Evolutionary conservation across 148 eudicot genomes (phyloP).

Genomic region (Salicornia ramosissima): DNA sequence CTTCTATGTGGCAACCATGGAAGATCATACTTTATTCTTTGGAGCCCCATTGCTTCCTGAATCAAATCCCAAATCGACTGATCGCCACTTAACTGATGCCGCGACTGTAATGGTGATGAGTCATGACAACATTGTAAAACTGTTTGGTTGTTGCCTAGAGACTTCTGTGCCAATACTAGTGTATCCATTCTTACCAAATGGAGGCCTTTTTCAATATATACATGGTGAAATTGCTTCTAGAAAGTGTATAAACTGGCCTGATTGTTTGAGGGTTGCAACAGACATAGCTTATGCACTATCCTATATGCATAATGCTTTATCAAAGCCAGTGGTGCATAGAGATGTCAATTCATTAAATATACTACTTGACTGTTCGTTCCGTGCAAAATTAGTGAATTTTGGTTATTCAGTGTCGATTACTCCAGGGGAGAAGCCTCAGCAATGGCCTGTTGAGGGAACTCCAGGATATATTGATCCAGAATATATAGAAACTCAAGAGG

Average conservation of each 20-base stretch:
- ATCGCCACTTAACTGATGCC: conserved; percentile 21
- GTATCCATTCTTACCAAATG: conserved; percentile 16
- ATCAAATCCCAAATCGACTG: background rate
- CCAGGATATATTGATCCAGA: conserved; percentile 25
- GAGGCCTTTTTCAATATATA: conserved; percentile 16
- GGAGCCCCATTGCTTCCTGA: background rate
- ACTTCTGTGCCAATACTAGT: conserved; percentile 24
- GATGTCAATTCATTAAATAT: conserved; percentile 25
- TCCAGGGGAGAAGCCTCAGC: conserved; percentile 12
- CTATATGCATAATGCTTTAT: conserved; percentile 31
- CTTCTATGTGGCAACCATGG: conserved; percentile 22
- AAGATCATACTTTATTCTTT: conserved; percentile 21
- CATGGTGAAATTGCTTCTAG: conserved; percentile 17
- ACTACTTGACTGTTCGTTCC: conserved; percentile 18
- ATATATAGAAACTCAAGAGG: conserved; percentile 19
- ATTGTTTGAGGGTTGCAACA: conserved; percentile 23
- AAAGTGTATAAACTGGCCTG: conserved; percentile 17
- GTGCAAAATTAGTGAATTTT: conserved; percentile 22
- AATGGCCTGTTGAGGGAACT: conserved; percentile 19
- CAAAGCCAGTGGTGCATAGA: conserved; percentile 30
- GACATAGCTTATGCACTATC: conserved; percentile 32
- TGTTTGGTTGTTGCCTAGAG: conserved; percentile 38
- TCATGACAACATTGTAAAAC: conserved; percentile 23
- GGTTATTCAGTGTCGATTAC: conserved; percentile 19
- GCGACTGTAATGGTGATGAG: conserved; percentile 18